Base-by-base conservation (phyloP, 768 basidiomycete species). In the Termitomyces bulborhizus region DNA sequence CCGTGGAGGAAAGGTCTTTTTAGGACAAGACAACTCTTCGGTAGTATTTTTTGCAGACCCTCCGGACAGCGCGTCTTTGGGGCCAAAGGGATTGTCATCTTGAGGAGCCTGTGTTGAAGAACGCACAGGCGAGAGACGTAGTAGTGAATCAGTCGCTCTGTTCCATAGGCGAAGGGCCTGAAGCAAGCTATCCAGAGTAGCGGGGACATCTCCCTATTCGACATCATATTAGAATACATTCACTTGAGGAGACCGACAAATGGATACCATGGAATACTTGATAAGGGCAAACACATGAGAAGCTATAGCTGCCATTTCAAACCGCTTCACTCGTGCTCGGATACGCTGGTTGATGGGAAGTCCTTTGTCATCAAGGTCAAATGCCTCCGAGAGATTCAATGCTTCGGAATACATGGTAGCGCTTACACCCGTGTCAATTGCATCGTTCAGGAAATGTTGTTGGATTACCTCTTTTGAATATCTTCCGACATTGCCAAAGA, bases 91-190 rank as follows among this genome's bases (percentile, higher is more conserved):
- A 64, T 89, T 82, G 6, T 77, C 74, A n/a, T 72, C 67, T 8
- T 65, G 52, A 46, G 69, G 62, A 40, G 60, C 56, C 3, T 68
- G 31, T 1, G 68, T 45, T 49, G 42, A 39, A 9, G 59, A 60
- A 15, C 63, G 60, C 1, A 69, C 66, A 16, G 79, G 78, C n/a
- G 69, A 73, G 4, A 91, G 73, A 31, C 88, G 83, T 6, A 80
- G 68, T 0, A 92, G 66, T 0, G 80, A 79, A 21, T 91, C 90
- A 13, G 84, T 69, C 3, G 92, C 90, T 27, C 89, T 82, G 65
- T 88, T 90, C 84, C 86, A 92, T 1, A 94, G 70, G 16, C 91
- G 82, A 48, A 93, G 74, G 0, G 88, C 81, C 59, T 88, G 88
- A 12, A 88, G 71, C 58, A 86, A 71, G 18, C 78, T 78, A 44